Evolutionary conservation across 2,329 filamentous ascomycete species (phyloP).

Genomic region (Teratosphaeria destructans): DNA sequence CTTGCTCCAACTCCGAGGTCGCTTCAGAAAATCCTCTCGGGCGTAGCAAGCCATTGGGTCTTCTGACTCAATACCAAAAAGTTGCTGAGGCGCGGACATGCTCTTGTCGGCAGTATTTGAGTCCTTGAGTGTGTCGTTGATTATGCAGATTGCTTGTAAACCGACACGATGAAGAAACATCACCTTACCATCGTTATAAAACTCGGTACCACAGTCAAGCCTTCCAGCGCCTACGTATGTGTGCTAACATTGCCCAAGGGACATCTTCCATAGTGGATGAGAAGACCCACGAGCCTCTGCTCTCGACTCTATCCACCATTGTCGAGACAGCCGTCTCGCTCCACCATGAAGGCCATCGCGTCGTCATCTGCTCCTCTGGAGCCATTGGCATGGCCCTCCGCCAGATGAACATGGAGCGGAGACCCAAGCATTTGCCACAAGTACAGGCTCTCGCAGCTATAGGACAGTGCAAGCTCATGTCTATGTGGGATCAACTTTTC

Average conservation of each 20-base stretch:
- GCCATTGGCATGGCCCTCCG: constrained; percentile 90
- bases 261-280: constrained; percentile 99
- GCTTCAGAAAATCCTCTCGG: not conserved
- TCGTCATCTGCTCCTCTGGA: constrained; percentile 93
- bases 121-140: not conserved
- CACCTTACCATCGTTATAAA: constrained; percentile 71
- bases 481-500: constrained; percentile 90
- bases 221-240: constrained; percentile 2
- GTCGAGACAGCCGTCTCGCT: constrained; percentile 87
- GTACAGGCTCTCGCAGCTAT: constrained; percentile 92
- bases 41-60: not conserved
- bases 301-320: constrained; percentile 83
- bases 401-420: constrained; percentile 76
- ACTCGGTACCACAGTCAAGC: constrained; percentile 50
- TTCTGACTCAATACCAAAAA: not conserved
- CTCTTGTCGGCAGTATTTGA: not conserved
- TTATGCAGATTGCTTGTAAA: not conserved
- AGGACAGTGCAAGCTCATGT: constrained; percentile 89
- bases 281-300: constrained; percentile 80
- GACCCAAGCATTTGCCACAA: constrained; percentile 82
- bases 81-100: not conserved
- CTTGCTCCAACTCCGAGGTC: not conserved
- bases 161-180: constrained; percentile 52
- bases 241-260: constrained; percentile 43
- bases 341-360: constrained; percentile 80